Evolutionary conservation across 768 basidiomycete genomes (phyloP), one percentile per base, ranked within the genome.

Genomic region (Trametes coccinea): DNA sequence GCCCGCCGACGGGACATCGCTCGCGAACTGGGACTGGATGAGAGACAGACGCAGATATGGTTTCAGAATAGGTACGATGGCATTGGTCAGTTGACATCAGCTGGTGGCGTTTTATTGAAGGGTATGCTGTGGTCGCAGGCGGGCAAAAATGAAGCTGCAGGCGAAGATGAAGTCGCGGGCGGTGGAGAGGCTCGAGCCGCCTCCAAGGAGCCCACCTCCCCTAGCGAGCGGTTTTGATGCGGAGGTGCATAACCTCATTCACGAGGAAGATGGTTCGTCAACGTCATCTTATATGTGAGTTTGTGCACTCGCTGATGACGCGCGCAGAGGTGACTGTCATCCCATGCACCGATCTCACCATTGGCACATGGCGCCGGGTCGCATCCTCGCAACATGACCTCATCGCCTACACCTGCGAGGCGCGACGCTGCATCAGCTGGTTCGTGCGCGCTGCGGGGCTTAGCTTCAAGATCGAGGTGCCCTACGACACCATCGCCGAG

Each of bases 1-100:
- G 80, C 81, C 10, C 81, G 85, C 51, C 79, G 92, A 45, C 83
- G 84, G 56, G 90, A 92, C 67, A 90, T 93, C 54, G 85, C 88
- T 60, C 82, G 86, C 29, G 72, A 83, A 57, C 78, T 93, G 4
- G 89, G 89, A 14, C 92, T 93, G 88, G 83, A 89, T 53, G 92
- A 93, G 74, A 85, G 90, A 40, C 92, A 93, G 77, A 92, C 89
- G 0, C 92, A 93, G 74, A 89, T 93, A 49, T 93, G 92, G 92
- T 93, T 92, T 68, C 91, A 93, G 72, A 93, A 93, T 70, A 79
- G 91, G 91, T 88, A 22, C 78, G 65, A 22, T 30, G 10, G 16
- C 17, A 31, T 11, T 14, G 6, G 44, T 50, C 64, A 31, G 63
- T 41, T 56, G 14, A 40, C 8, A 13, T 51, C 67, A n/a, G 17